A percentile compares a stretch with the other conserved stretches of the same genome.
Evolutionary conservation across 371 early-diverging fungal species (phyloP).

Genomic region (Entomophthora muscae): DNA sequence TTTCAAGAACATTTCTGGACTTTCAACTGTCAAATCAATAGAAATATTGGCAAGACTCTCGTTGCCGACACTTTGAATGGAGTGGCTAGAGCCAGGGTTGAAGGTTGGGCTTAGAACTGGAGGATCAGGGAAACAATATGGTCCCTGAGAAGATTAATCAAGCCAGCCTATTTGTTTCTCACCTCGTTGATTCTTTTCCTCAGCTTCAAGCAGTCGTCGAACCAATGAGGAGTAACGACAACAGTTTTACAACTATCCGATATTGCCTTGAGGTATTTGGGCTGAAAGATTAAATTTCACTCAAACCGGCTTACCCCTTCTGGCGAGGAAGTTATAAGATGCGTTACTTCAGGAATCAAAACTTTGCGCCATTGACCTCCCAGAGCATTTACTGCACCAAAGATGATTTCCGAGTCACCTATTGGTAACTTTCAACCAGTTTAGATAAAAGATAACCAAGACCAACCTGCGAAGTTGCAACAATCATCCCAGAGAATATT

Average conservation of each 20-base stretch:
- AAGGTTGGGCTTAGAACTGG: conserved; percentile 15
- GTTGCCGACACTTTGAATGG: conserved; percentile 3
- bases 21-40: neutral
- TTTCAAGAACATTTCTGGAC: neutral
- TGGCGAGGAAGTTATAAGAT: conserved; percentile 25
- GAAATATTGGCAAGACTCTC: neutral
- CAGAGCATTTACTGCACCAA: conserved; percentile 23
- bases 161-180: neutral
- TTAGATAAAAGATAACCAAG: neutral
- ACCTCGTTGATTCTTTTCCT: conserved; percentile 26
- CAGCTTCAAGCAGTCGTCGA: conserved; percentile 49
- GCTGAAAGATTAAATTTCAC: neutral
- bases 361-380: conserved; percentile 30
- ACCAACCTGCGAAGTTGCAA: neutral
- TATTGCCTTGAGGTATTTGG: conserved; percentile 10
- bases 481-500: neutral
- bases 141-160: conserved; percentile 8
- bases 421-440: neutral
- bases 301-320: conserved; percentile 21
- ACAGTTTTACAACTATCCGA: conserved; percentile 24
- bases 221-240: conserved; percentile 58
- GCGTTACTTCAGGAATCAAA: conserved; percentile 31
- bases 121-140: conserved; percentile 30
- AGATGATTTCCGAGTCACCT: conserved; percentile 23
- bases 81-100: conserved; percentile 14